Base-by-base conservation (phyloP, 1,284 basidiomycete species). In the Cryptococcus sp. region DNA sequence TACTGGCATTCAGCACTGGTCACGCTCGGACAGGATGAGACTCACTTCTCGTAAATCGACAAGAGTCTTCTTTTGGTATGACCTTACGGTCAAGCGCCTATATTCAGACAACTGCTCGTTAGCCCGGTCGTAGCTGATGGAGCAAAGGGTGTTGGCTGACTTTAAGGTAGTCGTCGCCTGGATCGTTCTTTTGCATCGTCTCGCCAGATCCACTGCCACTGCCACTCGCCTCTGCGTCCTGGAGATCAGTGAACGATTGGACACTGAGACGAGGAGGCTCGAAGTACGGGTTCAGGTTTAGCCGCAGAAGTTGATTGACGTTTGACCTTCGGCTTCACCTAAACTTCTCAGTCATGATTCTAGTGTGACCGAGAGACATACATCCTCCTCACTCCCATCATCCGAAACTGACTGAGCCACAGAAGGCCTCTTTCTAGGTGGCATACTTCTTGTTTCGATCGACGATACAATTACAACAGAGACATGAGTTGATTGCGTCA, bases 11-110 rank as follows among this genome's bases (percentile, higher is more conserved):
- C 36, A 36, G 43, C 32, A 34, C 5, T 45, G 43, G 25, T 23
- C 34, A 23, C 10, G 32, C n/a, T n/a, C n/a, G n/a, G n/a, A n/a
- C n/a, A n/a, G n/a, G n/a, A n/a, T n/a, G 21, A 22, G 21, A 48
- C 67, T 56, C 46, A 73, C 72, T 50, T 91, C 88, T 48, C 89
- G 82, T 49, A 92, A 85, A 66, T 91, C 87, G 16, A 91, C 66
- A 45, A 84, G 76, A 1, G 78, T 62, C n/a, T 74, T 73, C 28
- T 80, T 84, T 72, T 90, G 89, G 80, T 86, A 91, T 34, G 70
- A 71, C 28, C 83, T 77, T 2, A 89, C 83, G 0, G 85, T 82
- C 1, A 80, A 83, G 16, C 87, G 83, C 66, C 81, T 83, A 65
- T 83, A 85, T 40, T 59, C 57, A 18, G 42, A 53, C 3, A 59